Base-by-base conservation (phyloP, 176 grass and related monocot genomes). In the Lolium perenne region DNA sequence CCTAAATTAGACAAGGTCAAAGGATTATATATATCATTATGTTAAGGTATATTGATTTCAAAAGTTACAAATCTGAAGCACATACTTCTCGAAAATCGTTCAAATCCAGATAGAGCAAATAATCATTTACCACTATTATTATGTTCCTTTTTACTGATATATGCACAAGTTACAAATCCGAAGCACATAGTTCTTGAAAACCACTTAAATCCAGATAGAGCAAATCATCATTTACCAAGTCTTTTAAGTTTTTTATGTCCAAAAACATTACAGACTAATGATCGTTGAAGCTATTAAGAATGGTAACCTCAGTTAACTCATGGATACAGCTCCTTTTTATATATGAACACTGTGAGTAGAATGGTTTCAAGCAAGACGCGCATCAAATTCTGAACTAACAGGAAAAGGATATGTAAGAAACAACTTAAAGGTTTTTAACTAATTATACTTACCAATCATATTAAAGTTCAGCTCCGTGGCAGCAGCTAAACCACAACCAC, bases 401-500 rank as follows among this genome's bases (percentile, higher is more conserved):
- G 11, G 55, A 64, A 67, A 3, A 80, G 38, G 32, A 83, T 74
- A 38, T 58, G 10, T 81, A 70, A 77, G 48, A 11, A 61, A 74
- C 10, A 71, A 78, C 53, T 73, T 12, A 32, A 6, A 76, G 25
- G 8, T 20, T 20, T 18, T 76, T 76, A 55, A 65, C 23, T 79
- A 13, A 55, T 56, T 71, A 47, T 86, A 90, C 91, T 83, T 93
- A 98, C 95, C 93, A 77, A 78, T 89, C 91, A 87, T 95, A 77
- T 98, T 98, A 66, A 98, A 98, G 85, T 98, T 93, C 61, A 98
- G 81, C 77, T 98, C 95, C 5, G 95, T 98, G 8, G 92, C 85
- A 49, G 95, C 93, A 54, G 95, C 95, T 59, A 98, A 86, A 60
- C 54, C 93, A 87, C 95, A 98, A 79, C 95, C 95, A 40, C 95